Conservation (phyloP, 305 asterid species). For the Fraxinus paxiana region DNA sequence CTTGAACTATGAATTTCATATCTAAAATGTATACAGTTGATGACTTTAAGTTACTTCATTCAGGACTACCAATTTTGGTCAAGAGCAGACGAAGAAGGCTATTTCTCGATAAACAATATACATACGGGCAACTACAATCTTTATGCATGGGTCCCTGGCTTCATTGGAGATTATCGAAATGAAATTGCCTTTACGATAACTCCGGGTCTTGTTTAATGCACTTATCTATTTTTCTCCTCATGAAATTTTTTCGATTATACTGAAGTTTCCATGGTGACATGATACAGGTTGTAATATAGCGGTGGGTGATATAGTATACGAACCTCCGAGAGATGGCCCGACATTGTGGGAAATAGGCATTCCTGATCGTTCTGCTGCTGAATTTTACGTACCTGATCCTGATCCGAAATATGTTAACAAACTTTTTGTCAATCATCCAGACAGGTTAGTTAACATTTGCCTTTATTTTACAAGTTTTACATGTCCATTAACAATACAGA, state of each 20-base stretch:
- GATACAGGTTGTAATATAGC: slow-evolving; percentile 52
- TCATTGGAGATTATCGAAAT: slow-evolving; percentile 68
- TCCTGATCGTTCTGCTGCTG: slow-evolving; percentile 88
- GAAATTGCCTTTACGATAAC: slow-evolving; percentile 51
- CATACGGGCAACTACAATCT: slow-evolving; percentile 65
- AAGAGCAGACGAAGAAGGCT: slow-evolving; percentile 59
- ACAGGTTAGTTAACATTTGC: slow-evolving; percentile 42
- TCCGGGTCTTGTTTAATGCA: slow-evolving; percentile 41
- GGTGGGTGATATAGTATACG: slow-evolving; percentile 54
- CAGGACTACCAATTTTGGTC: slow-evolving; percentile 92
- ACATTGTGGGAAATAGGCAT: slow-evolving; percentile 92
- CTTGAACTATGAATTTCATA: not conserved
- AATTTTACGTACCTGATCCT: slow-evolving; percentile 79
- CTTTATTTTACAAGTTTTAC: not conserved
- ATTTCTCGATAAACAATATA: slow-evolving; percentile 55
- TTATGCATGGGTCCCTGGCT: slow-evolving; percentile 86
- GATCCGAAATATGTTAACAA: slow-evolving; percentile 64
- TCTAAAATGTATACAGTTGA: not conserved
- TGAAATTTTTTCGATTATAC: not conserved
- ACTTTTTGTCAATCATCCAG: slow-evolving; percentile 59
- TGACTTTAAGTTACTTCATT: not conserved
- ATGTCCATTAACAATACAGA: not conserved
- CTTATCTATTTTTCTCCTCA: not conserved
- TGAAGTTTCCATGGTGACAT: not conserved
- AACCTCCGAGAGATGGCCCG: slow-evolving; percentile 87